Conservation (phyloP, 371 early-diverging fungal species). For the Mortierella sp. region DNA sequence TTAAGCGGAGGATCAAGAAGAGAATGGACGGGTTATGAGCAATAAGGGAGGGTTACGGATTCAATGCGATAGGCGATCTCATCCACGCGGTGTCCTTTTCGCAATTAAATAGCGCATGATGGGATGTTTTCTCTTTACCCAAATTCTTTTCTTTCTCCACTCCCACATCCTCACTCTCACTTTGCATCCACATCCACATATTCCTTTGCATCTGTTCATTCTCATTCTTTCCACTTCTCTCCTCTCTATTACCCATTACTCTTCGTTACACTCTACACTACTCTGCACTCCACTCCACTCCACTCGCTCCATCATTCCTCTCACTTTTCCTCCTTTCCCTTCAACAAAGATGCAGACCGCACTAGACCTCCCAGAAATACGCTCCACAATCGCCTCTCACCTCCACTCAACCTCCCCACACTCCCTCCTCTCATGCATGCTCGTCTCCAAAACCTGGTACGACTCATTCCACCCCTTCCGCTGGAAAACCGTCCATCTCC, state of each 20-base stretch:
- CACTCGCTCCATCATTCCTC: neutral
- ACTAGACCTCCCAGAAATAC: constrained; percentile 31
- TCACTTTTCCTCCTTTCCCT: neutral
- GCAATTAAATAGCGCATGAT: neutral
- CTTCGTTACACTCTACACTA: neutral
- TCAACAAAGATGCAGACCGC: neutral
- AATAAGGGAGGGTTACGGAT: neutral
- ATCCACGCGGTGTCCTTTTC: neutral
- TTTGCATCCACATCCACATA: neutral
- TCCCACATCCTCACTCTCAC: neutral
- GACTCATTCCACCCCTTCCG: constrained; percentile 21
- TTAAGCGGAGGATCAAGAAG: neutral
- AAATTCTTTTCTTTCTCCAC: neutral
- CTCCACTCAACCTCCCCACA: constrained; percentile 7
- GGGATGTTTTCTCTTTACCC: neutral
- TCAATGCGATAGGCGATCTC: neutral
- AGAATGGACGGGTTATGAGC: neutral
- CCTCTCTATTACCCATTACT: neutral
- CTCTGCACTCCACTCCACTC: neutral
- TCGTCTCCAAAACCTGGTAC: constrained; percentile 23
- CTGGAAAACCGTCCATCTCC: constrained; percentile 16
- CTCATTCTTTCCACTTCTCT: neutral
- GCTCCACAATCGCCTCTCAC: constrained; percentile 10
- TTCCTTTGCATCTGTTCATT: neutral
- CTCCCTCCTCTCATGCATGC: constrained; percentile 14